Conservation (phyloP, 2,329 filamentous ascomycete genomes). For the Biscogniauxia marginata region DNA sequence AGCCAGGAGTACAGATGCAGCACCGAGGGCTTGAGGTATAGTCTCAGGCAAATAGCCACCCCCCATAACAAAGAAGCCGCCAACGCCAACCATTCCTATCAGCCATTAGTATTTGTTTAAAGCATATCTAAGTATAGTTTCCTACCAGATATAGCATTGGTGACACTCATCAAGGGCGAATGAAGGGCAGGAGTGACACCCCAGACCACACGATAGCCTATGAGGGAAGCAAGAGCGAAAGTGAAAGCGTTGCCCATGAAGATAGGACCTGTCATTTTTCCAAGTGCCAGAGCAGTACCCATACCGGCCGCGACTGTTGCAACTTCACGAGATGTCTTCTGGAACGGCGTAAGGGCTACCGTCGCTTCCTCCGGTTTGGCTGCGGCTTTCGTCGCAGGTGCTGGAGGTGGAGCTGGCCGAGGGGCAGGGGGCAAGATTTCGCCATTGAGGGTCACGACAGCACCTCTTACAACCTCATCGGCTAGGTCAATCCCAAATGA, state of each 20-base stretch:
- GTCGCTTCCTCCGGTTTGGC: constrained; percentile 51
- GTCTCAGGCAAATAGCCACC: constrained; percentile 77
- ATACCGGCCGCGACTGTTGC: constrained; percentile 73
- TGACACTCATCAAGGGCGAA: constrained; percentile 88
- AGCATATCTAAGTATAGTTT: neutral
- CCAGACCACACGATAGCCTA: constrained; percentile 88
- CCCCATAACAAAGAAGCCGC: constrained; percentile 85
- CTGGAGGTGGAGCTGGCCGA: constrained; percentile 59
- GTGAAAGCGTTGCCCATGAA: constrained; percentile 90
- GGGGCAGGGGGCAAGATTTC: constrained; percentile 74
- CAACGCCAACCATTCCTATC: constrained; percentile 77
- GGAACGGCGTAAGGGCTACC: constrained; percentile 75
- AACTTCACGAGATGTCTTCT: constrained; percentile 75
- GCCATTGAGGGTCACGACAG: constrained; percentile 79
- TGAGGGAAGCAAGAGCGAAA: constrained; percentile 78
- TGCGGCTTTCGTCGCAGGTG: constrained; percentile 42
- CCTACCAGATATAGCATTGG: constrained; percentile 80
- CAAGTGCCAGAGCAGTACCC: constrained; percentile 70
- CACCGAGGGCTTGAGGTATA: constrained; percentile 75
- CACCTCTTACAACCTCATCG: constrained; percentile 82
- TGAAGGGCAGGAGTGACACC: constrained; percentile 80
- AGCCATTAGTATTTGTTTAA: constrained; percentile 15
- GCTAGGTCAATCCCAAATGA: constrained; percentile 76
- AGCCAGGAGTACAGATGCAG: constrained; percentile 75
- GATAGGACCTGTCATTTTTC: constrained; percentile 75